Conservation (phyloP, 805 yeast species). For the Candida awuae region DNA sequence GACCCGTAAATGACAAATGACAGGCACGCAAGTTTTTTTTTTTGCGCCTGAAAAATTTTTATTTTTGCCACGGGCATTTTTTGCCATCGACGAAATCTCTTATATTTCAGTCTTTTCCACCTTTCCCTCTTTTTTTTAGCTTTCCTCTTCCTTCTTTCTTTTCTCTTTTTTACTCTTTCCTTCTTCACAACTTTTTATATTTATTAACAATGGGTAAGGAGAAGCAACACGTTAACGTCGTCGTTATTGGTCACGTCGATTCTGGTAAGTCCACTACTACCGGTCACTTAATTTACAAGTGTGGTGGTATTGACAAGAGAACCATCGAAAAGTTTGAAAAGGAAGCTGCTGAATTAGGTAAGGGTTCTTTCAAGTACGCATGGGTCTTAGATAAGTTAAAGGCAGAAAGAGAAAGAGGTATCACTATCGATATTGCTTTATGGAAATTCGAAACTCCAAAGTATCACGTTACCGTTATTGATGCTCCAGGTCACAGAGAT, state of each 20-base stretch:
- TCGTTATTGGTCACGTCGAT: constrained; percentile 99
- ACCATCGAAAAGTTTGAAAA: constrained; percentile 97
- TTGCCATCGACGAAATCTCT: not conserved
- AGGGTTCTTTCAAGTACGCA: constrained; percentile 97
- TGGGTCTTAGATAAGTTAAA: constrained; percentile 94
- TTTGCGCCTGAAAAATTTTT: too few species aligned
- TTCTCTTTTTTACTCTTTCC: not conserved
- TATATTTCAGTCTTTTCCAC: constrained; percentile 1
- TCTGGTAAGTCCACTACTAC: constrained; percentile 98
- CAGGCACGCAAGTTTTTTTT: too few species aligned
- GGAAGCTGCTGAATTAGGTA: constrained; percentile 96
- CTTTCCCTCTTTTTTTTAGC: constrained; percentile 1
- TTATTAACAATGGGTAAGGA: constrained; percentile 63
- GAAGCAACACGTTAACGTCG: constrained; percentile 98
- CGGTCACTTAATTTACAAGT: constrained; percentile 98
- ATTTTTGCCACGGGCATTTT: too few species aligned
- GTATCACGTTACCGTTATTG: constrained; percentile 84
- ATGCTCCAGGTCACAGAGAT: constrained; percentile 96
- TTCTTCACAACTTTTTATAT: constrained; percentile 6
- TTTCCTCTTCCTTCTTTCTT: constrained; percentile 1
- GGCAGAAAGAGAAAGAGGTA: constrained; percentile 97
- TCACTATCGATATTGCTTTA: constrained; percentile 88
- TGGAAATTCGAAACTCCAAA: constrained; percentile 91
- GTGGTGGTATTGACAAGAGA: constrained; percentile 99
- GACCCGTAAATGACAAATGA: too few species aligned